These are phyloP conservation scores for Neoboletus brunneissimus DNA, from an alignment of 768 basidiomycete species.

Conservation along the genomic window DNA sequence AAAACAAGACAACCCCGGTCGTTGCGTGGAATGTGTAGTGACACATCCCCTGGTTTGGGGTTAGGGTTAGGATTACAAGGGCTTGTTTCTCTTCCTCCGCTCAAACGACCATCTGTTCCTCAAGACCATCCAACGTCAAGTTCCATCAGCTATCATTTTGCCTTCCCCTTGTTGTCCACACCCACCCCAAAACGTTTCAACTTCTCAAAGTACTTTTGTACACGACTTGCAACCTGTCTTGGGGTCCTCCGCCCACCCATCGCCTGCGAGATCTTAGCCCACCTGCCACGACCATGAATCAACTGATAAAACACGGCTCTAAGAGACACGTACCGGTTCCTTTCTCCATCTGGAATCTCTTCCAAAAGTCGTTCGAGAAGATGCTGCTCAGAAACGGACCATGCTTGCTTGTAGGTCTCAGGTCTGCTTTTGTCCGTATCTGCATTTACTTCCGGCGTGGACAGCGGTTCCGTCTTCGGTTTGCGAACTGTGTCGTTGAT, in stretches of 20 bases:
- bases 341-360: slow-evolving; percentile 74
- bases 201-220: slow-evolving; percentile 88
- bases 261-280: slow-evolving; percentile 77
- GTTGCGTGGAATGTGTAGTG: background rate
- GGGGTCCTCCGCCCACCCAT: slow-evolving; percentile 78
- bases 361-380: slow-evolving; percentile 70
- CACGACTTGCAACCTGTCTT: slow-evolving; percentile 82
- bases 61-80: slow-evolving; percentile 29
- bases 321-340: slow-evolving; percentile 54
- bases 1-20: background rate
- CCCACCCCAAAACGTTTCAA: slow-evolving; percentile 69
- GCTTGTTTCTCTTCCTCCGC: background rate
- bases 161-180: slow-evolving; percentile 30
- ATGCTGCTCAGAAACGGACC: slow-evolving; percentile 75
- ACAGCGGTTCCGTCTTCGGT: slow-evolving; percentile 14
- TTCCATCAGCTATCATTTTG: slow-evolving; percentile 15
- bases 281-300: slow-evolving; percentile 41
- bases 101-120: background rate
- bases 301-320: slow-evolving; percentile 1
- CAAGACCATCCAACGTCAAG: background rate
- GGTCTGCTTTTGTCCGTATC: slow-evolving; percentile 25
- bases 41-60: slow-evolving; percentile 6
- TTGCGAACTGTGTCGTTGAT: slow-evolving; percentile 15
- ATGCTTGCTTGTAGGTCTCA: slow-evolving; percentile 82
- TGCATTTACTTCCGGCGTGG: slow-evolving; percentile 17